Percentiles rank a stretch among this genome's conserved stretches.
Evolutionary conservation across 2,329 filamentous ascomycete genomes (phyloP).

Genomic region (Scortechinia acanthostroma): DNA sequence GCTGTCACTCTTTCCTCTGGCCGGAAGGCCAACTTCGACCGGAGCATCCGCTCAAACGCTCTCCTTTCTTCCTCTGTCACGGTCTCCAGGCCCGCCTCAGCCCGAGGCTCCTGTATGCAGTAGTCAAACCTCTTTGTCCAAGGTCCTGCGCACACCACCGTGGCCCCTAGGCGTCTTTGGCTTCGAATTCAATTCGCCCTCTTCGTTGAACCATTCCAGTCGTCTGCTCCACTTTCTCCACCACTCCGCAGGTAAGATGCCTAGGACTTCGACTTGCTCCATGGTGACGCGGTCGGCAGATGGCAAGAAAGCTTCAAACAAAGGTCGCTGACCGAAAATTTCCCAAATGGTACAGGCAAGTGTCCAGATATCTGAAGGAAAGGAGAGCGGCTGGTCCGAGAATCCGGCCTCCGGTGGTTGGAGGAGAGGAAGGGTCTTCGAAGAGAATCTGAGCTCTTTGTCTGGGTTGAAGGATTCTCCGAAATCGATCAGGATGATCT

Average conservation of each 20-base stretch:
- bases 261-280: background rate
- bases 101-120: background rate
- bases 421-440: background rate
- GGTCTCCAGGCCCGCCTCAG: background rate
- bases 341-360: background rate
- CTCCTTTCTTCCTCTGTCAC: background rate
- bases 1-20: background rate
- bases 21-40: background rate
- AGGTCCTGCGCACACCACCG: background rate
- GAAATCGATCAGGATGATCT: background rate
- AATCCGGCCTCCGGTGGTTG: background rate
- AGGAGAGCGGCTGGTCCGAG: background rate
- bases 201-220: background rate
- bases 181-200: constrained; percentile 1
- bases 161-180: background rate
- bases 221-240: background rate
- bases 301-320: background rate
- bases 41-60: background rate
- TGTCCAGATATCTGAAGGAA: background rate
- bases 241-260: background rate
- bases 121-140: background rate
- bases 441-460: background rate
- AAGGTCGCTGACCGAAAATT: background rate
- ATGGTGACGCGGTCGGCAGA: background rate
- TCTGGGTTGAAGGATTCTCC: background rate